Base-by-base conservation (phyloP, 192 early-diverging fungal species). In the Geranomyces variabilis region DNA sequence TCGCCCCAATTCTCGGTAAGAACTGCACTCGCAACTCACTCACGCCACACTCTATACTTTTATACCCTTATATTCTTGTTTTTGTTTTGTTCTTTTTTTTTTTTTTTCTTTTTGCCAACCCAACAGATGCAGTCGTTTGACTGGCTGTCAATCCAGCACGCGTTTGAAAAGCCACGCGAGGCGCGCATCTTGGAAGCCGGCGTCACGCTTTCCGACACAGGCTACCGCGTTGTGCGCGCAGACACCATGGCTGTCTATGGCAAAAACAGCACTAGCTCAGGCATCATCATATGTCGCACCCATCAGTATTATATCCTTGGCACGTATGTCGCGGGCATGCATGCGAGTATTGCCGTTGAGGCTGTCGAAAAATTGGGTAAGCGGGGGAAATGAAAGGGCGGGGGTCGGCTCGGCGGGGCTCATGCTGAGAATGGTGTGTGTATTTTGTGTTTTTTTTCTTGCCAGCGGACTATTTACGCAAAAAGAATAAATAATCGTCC, bases 311-410 rank as follows among this genome's bases (percentile, higher is more conserved):
- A 80, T 58, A 87, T 87, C 45, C 30, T 87, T 1, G 77, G 77
- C 24, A 75, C 77, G 0, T 87, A 87, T 62, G 81, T 81, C 68
- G 57, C 58, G 1, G 67, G 60, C 17, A 87, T 87, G 85, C 80
- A 77, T 79, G 85, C 82, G 1, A 77, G 77, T 55, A 79, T 86
- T 21, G 79, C 80, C 41, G 85, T 74, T 2, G 85, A 86, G 58
- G 80, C 85, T 2, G 80, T 86, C 0, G 85, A 86, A 61, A 86
- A 86, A 53, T 61, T 86, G 0, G 83, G 80, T 82, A 71, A 26
- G 22, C 41, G 4, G 44, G 3, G 8, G n/a, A 1, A 51, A 17
- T 58, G 15, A 17, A 57, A 15, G 2, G 7, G 31, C 26, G 36
- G 0, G 41, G 63, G 12, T 33, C 34, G 19, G 63, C 33, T 24